Conservation (phyloP, 2,329 filamentous ascomycete species). For the Alternaria solani region DNA sequence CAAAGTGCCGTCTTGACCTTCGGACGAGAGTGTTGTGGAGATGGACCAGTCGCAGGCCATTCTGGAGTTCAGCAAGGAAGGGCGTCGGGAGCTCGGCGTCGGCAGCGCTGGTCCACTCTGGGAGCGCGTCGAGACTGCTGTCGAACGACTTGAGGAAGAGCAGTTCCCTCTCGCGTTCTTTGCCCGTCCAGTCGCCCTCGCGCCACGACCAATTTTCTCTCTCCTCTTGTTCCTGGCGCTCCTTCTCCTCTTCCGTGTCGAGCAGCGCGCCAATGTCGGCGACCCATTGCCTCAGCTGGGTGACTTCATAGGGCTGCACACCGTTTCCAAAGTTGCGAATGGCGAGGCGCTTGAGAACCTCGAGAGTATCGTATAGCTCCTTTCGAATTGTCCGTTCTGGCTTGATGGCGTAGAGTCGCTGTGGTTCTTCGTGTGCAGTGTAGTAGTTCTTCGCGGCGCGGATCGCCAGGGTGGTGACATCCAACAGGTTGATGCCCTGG, state of each 20-base stretch:
- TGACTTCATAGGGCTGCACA: slow-evolving; percentile 78
- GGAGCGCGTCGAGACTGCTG: slow-evolving; percentile 65
- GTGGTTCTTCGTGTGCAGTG: slow-evolving; percentile 86
- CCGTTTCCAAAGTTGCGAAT: slow-evolving; percentile 85
- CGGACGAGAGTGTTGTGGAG: slow-evolving; percentile 90
- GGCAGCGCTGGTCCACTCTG: slow-evolving; percentile 69
- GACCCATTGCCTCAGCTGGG: slow-evolving; percentile 81
- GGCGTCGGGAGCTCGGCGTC: slow-evolving; percentile 69
- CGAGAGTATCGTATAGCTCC: slow-evolving; percentile 85
- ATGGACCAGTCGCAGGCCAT: slow-evolving; percentile 80
- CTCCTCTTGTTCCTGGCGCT: slow-evolving; percentile 75
- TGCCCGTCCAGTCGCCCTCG: slow-evolving; percentile 74
- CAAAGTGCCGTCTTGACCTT: slow-evolving; percentile 85
- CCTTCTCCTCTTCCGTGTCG: slow-evolving; percentile 76
- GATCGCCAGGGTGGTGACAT: slow-evolving; percentile 94
- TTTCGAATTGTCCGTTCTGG: slow-evolving; percentile 84
- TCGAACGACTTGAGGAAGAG: slow-evolving; percentile 83
- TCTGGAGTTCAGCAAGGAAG: slow-evolving; percentile 77
- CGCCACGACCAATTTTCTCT: slow-evolving; percentile 83
- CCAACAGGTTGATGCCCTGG: slow-evolving; percentile 89
- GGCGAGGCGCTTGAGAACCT: slow-evolving; percentile 91
- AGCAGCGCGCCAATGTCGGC: slow-evolving; percentile 79
- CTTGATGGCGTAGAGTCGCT: slow-evolving; percentile 85
- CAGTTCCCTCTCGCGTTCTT: slow-evolving; percentile 79
- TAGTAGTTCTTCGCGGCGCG: slow-evolving; percentile 96